Evolutionary conservation across 306 rosid species (phyloP).

Genomic region (Malus orientalis): DNA sequence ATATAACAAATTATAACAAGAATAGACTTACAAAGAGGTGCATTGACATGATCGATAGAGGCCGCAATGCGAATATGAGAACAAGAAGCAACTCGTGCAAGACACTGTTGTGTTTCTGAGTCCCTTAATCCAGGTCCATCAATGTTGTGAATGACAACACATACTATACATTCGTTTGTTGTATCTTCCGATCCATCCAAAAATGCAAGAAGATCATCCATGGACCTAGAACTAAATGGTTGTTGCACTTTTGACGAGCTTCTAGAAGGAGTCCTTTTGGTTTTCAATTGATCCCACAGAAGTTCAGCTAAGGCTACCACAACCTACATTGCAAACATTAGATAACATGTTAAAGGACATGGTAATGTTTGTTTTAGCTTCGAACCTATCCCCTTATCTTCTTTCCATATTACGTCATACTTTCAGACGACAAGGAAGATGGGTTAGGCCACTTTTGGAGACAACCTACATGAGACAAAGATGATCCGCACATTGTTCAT

Average conservation of each 20-base stretch:
- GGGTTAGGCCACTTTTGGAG: no score
- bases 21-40: conserved; percentile 65
- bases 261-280: conserved; percentile 32
- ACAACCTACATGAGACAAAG: not conserved
- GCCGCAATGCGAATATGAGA: conserved; percentile 61
- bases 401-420: no score
- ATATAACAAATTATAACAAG: not conserved
- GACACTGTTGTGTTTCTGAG: conserved; percentile 67
- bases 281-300: conserved; percentile 61
- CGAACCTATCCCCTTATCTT: no score
- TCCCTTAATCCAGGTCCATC: conserved; percentile 93
- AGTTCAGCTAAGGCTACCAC: conserved; percentile 64
- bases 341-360: no score
- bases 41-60: conserved; percentile 78
- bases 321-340: conserved; percentile 41
- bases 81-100: conserved; percentile 75
- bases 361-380: no score
- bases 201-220: conserved; percentile 71
- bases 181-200: conserved; percentile 50
- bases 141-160: conserved; percentile 72
- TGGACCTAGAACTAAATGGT: conserved; percentile 56
- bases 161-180: conserved; percentile 42
- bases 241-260: conserved; percentile 41
- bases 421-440: no score
- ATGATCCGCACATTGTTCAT: not conserved